phyloP scores from a whole-genome alignment of 2,329 filamentous ascomycete species.

The Colletotrichum lindemuthianum region DNA sequence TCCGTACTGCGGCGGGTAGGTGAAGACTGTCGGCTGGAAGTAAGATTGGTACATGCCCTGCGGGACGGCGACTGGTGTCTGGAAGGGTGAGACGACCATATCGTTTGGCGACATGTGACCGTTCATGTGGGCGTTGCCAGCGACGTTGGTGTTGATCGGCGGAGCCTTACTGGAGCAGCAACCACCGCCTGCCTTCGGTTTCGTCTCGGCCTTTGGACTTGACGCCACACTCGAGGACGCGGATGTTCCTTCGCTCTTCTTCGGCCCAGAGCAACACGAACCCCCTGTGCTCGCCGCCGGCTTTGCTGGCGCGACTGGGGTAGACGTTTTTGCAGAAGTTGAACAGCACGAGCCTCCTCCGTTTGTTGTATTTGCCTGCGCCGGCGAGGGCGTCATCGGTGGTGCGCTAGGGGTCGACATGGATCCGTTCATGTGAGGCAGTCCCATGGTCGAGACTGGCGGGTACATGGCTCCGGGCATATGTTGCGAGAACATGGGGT shows the following conservation, averaged over 20 bases:
- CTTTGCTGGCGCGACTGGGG: not conserved
- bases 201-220: conserved; percentile 33
- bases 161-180: conserved; percentile 50
- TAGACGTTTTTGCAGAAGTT: conserved; percentile 3
- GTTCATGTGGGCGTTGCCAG: conserved; percentile 23
- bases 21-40: conserved; percentile 59
- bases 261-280: conserved; percentile 39
- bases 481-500: conserved; percentile 28
- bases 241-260: conserved; percentile 25
- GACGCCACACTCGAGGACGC: conserved; percentile 32
- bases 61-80: conserved; percentile 47
- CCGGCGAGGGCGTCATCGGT: conserved; percentile 1
- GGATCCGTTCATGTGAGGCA: conserved; percentile 14
- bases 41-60: conserved; percentile 52
- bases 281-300: conserved; percentile 18
- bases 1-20: conserved; percentile 64
- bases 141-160: conserved; percentile 27
- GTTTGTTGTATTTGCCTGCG: conserved; percentile 6
- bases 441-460: conserved; percentile 8
- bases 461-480: conserved; percentile 27
- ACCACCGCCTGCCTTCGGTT: conserved; percentile 39
- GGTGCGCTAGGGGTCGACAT: not conserved
- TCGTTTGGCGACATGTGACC: conserved; percentile 41
- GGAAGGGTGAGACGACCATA: conserved; percentile 47
- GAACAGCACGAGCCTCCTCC: conserved; percentile 29